These are phyloP conservation scores for Claviceps sp. DNA, from an alignment of 2,329 filamentous ascomycete species.

Conservation along the genomic window DNA sequence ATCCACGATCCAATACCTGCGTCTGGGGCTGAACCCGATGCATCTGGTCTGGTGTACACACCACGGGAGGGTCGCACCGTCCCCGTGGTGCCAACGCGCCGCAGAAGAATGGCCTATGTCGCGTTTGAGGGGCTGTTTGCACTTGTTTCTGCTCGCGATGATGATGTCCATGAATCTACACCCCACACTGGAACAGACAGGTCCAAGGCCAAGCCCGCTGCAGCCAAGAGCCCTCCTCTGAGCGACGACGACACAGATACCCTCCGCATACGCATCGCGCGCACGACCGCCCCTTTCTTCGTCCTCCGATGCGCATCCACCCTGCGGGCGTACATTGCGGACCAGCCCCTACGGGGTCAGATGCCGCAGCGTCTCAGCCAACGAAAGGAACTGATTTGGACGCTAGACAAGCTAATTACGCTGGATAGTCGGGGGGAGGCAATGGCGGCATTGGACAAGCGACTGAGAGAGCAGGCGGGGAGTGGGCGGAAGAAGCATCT, in stretches of 20 bases:
- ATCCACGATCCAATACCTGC: constrained; percentile 54
- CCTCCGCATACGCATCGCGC: constrained; percentile 49
- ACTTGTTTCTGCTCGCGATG: constrained; percentile 37
- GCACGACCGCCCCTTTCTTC: constrained; percentile 65
- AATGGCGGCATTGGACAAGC: constrained; percentile 36
- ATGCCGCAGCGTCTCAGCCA: constrained; percentile 82
- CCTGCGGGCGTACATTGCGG: constrained; percentile 74
- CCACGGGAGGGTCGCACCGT: constrained; percentile 60
- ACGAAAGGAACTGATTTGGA: constrained; percentile 61
- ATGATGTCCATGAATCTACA: constrained; percentile 3
- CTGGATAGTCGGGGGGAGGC: constrained; percentile 58
- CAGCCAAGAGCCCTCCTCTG: background rate
- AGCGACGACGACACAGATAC: constrained; percentile 12
- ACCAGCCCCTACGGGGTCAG: constrained; percentile 76
- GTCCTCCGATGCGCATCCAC: constrained; percentile 70
- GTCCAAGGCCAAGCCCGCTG: background rate
- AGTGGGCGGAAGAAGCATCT: constrained; percentile 60
- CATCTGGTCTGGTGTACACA: constrained; percentile 49
- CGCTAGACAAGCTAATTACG: constrained; percentile 52
- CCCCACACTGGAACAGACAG: background rate
- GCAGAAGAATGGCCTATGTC: constrained; percentile 63
- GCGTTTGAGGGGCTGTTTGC: constrained; percentile 70
- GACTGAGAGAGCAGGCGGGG: constrained; percentile 27
- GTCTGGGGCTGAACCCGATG: constrained; percentile 32
- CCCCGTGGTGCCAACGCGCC: constrained; percentile 48